Conservation (phyloP, 2,329 filamentous ascomycete species). For the Capronia americana region DNA sequence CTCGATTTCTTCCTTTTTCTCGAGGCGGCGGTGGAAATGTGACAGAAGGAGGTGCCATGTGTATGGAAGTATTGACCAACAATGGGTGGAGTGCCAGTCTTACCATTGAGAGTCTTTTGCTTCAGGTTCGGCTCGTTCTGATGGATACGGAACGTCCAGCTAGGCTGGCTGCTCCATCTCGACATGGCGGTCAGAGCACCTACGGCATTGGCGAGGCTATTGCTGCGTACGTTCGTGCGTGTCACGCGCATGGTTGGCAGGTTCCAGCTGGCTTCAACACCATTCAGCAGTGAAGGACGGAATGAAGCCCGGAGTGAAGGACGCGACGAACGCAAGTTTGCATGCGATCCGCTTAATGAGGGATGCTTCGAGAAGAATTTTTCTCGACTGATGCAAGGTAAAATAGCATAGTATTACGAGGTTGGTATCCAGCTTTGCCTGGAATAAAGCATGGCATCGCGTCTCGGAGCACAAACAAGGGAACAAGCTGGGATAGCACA, state of each 20-base stretch:
- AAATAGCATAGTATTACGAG: not conserved
- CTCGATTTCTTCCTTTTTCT: slow-evolving; percentile 75
- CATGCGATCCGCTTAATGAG: not conserved
- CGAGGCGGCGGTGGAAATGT: slow-evolving; percentile 84
- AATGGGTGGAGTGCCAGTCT: slow-evolving; percentile 78
- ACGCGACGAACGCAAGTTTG: not conserved
- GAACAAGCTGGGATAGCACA: not conserved
- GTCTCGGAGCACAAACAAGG: not conserved
- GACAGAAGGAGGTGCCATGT: slow-evolving; percentile 81
- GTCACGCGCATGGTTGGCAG: slow-evolving; percentile 72
- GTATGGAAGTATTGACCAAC: slow-evolving; percentile 83
- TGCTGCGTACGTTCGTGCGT: slow-evolving; percentile 74
- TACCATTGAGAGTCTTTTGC: slow-evolving; percentile 77
- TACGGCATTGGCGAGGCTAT: slow-evolving; percentile 76
- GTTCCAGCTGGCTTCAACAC: slow-evolving; percentile 67
- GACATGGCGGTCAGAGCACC: slow-evolving; percentile 46
- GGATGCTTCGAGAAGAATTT: not conserved
- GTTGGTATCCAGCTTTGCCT: not conserved
- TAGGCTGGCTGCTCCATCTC: slow-evolving; percentile 55
- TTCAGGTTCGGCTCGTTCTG: slow-evolving; percentile 81
- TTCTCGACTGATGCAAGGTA: not conserved
- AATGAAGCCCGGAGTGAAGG: not conserved
- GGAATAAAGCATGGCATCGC: not conserved
- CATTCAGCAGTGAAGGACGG: slow-evolving; percentile 11
- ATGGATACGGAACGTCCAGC: slow-evolving; percentile 73